Base-by-base conservation (phyloP, 192 early-diverging fungal genomes). In the Dispira parvispora region DNA sequence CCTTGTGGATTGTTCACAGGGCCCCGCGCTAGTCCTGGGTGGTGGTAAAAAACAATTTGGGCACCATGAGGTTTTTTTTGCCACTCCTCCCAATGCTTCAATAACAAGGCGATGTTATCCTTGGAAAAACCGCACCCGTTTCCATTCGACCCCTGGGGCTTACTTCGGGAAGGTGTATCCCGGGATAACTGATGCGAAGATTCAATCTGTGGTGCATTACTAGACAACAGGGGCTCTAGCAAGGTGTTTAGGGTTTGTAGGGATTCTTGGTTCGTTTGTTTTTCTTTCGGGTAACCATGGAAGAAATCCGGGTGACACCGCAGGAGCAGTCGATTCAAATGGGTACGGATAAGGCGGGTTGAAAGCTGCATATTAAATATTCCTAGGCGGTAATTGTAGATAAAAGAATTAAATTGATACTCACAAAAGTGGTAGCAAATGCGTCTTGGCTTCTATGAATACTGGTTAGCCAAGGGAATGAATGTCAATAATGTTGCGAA, bases 281-380 rank as follows among this genome's bases (percentile, higher is more conserved):
- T 55, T 21, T 0, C 12, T 28, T 1, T 13, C 0, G 53, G 53
- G 53, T 55, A 12, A 28, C 25, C 3, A 3, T 55, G 53, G 21
- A 55, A 55, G 21, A 55, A 55, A 55, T 55, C 53, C 12, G 53
- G 53, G 9, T 55, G 53, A 21, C 53, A 55, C 3, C 25, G 53
- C 53, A 55, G 53, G 21, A 55, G 53, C 12, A 55, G 25, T 21
- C 25, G 53, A 25, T 55, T 14, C 13, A 55, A 28, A 27, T 55
- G 21, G 8, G 20, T 18, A 13, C 53, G 13, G 2, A 55, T 12
- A 21, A 26, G 13, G 53, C 53, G 53, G 28, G 53, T 38, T 38
- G 32, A 38, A 38, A 38, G 32, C 32, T 38, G 32, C 32, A 38
- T 38, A n/a, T n/a, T n/a, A n/a, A n/a, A n/a, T n/a, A n/a, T n/a